Conservation (phyloP, 331 rosid genomes). For the Cucumis variabilis region DNA sequence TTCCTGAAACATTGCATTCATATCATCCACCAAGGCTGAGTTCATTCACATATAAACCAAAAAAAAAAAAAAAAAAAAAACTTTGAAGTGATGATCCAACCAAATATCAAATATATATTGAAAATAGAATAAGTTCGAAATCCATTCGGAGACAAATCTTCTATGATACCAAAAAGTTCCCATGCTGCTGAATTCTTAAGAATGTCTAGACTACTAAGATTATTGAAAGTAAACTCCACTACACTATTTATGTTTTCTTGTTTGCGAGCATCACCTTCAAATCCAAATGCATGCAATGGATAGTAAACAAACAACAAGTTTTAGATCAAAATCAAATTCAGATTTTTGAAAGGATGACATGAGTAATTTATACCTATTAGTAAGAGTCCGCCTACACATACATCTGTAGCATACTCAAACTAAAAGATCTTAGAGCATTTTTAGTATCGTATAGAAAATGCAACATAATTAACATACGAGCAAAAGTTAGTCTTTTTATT, state of each 20-base stretch:
- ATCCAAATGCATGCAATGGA: slow-evolving; percentile 68
- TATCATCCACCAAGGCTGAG: background rate
- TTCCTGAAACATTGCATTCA: slow-evolving; percentile 65
- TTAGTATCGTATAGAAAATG: background rate
- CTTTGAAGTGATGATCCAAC: no score
- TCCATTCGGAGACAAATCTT: slow-evolving; percentile 88
- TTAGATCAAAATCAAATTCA: background rate
- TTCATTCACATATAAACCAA: background rate
- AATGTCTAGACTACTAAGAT: slow-evolving; percentile 79
- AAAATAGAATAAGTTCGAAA: slow-evolving; percentile 77
- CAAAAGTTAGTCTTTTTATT: background rate
- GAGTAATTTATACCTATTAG: background rate
- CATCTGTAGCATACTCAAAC: no score
- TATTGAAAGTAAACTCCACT: slow-evolving; percentile 68
- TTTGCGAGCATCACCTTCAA: slow-evolving; percentile 87
- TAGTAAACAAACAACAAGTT: background rate
- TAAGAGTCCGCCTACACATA: background rate
- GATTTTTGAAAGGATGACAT: background rate
- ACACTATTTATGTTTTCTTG: slow-evolving; percentile 75
- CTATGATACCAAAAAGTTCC: slow-evolving; percentile 82
- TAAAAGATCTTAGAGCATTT: background rate
- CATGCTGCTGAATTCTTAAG: slow-evolving; percentile 91
- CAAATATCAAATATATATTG: no score
- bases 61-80: background rate
- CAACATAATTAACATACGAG: background rate